Evolutionary conservation across 148 eudicot genomes (phyloP).

Genomic region (Heliosperma pusillum): DNA sequence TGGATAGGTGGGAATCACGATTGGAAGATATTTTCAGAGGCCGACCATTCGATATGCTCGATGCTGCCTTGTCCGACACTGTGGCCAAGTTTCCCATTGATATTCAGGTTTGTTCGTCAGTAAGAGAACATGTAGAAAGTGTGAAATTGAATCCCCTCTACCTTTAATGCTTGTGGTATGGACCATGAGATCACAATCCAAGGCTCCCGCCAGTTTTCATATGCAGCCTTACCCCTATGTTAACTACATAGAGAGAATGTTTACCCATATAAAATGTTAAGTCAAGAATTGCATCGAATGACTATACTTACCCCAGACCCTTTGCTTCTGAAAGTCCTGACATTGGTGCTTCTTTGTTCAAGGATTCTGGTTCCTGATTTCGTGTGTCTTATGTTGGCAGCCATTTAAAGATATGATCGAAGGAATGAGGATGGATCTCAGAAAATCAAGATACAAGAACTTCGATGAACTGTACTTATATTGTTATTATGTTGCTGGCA

Average conservation of each 20-base stretch:
- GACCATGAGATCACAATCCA: background rate
- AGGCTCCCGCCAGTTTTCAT: background rate
- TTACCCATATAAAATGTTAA: no score
- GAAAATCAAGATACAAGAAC: constrained; percentile 80
- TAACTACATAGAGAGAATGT: no score
- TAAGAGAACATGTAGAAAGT: background rate
- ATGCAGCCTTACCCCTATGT: no score
- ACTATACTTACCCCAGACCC: background rate
- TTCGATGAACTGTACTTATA: constrained; percentile 89
- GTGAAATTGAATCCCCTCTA: background rate
- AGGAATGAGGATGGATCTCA: constrained; percentile 92
- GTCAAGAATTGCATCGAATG: background rate
- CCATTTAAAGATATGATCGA: constrained; percentile 99
- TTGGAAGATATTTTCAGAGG: constrained; percentile 84
- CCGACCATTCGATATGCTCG: constrained; percentile 96
- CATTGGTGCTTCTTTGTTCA: background rate
- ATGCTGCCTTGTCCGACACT: constrained; percentile 94
- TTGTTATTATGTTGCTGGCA: constrained; percentile 96
- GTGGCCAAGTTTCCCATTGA: constrained; percentile 88
- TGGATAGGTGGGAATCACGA: constrained; percentile 95
- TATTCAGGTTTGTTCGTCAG: constrained; percentile 61
- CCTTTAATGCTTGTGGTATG: background rate
- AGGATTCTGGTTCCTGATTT: constrained; percentile 3
- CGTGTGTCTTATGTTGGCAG: constrained; percentile 35
- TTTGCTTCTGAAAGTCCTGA: background rate